Evolutionary conservation across 768 basidiomycete species (phyloP), one percentile per base, ranked within the genome.

Genomic region (Lactarius deliciosus): DNA sequence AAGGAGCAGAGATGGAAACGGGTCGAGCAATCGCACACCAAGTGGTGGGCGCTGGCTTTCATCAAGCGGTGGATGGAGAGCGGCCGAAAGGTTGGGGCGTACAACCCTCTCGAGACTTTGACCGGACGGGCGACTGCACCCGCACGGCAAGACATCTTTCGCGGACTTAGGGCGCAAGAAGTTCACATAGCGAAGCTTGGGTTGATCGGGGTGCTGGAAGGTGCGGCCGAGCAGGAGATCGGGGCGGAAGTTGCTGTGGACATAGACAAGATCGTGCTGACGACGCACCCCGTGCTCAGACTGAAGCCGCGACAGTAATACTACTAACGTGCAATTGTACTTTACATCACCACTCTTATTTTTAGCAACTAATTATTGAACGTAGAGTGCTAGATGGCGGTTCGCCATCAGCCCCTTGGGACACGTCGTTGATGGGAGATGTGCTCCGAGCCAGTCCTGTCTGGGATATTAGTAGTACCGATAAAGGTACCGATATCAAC

Each of bases 21-120:
- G 6, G 69, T 74, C 8, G 73, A 79, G 25, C 69, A 72, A 22
- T 70, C 67, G 2, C 79, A 77, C 74, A 50, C 75, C 28, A 67
- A 61, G 55, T 79, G 77, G 70, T 85, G 84, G 83, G 75, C 77
- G 18, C 65, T 77, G 58, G 60, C 73, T 64, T 82, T 73, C 67
- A 65, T 85, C 64, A 72, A 77, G 61, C 75, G 82, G 22, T 78
- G 77, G 72, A 71, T 77, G 60, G 73, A 75, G 55, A 67, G 74
- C 68, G 57, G 65, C 62, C 34, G 53, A 55, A 15, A 43, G n/a
- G 32, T 1, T 9, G 73, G 53, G 45, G 73, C 66, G 38, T 60
- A 71, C 20, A 71, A 78, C 66, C 75, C 77, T 8, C 57, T 79
- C 56, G 69, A 66, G 53, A 68, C 55, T 38, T 65, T 80, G 57